phyloP scores from a whole-genome alignment of 73 alveolate genomes.

The Tetrahymena thermophila region DNA sequence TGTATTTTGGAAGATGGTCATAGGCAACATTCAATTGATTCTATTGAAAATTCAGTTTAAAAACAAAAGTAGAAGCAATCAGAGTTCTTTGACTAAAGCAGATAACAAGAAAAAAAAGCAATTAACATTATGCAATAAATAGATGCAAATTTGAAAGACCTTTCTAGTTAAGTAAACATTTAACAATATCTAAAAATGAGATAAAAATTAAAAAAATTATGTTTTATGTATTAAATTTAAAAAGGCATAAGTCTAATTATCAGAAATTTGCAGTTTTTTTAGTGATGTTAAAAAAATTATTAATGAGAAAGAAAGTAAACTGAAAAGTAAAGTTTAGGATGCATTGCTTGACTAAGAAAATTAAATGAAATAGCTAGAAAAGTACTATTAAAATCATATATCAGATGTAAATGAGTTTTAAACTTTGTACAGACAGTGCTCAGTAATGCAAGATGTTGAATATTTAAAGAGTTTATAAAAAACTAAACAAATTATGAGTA shows the following conservation, averaged over 20 bases:
- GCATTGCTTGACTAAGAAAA: neutral
- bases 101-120: neutral
- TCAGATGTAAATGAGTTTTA: neutral
- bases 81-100: neutral
- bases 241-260: neutral
- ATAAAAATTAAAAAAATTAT: neutral
- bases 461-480: neutral
- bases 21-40: neutral
- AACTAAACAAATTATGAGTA: neutral
- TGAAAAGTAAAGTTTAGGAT: neutral
- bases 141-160: neutral
- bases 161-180: neutral
- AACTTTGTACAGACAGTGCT: neutral
- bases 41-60: neutral
- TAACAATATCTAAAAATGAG: neutral
- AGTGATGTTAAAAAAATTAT: neutral
- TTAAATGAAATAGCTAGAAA: neutral
- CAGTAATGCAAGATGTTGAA: neutral
- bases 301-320: neutral
- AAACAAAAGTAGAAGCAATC: neutral
- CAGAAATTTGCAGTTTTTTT: neutral
- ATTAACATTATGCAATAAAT: neutral
- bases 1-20: neutral
- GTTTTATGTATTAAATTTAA: neutral
- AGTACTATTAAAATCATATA: neutral